These are phyloP conservation scores for Royoungia palumana DNA, from an alignment of 768 basidiomycete genomes.

Conservation along the genomic window DNA sequence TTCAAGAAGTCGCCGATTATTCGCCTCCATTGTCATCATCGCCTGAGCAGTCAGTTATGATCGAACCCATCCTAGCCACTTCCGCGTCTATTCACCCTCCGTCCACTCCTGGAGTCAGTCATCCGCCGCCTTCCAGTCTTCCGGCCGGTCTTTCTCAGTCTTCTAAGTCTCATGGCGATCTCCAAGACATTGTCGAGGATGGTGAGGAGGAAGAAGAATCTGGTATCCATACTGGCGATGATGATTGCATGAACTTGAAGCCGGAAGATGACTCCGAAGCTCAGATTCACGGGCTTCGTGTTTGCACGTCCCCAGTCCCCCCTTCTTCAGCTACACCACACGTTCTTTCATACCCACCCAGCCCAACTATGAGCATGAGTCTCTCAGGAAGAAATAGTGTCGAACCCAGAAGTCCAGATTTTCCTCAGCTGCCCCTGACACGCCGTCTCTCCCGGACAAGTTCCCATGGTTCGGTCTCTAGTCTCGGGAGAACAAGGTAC, in stretches of 20 bases:
- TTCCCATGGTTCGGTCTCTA: slow-evolving; percentile 26
- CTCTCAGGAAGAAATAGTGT: slow-evolving; percentile 20
- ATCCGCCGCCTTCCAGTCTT: slow-evolving; percentile 40
- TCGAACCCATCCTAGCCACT: slow-evolving; percentile 53
- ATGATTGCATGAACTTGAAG: slow-evolving; percentile 18
- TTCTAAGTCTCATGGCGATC: slow-evolving; percentile 25
- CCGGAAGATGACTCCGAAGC: slow-evolving; percentile 19
- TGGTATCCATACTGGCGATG: slow-evolving; percentile 4
- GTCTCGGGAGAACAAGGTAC: too few species aligned
- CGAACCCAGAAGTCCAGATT: slow-evolving; percentile 27
- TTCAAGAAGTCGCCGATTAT: neutral
- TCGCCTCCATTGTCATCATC: slow-evolving; percentile 13
- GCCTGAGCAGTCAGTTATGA: slow-evolving; percentile 27
- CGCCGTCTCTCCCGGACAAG: slow-evolving; percentile 24
- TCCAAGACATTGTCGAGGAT: slow-evolving; percentile 54
- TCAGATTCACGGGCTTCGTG: slow-evolving; percentile 57
- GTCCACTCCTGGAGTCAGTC: slow-evolving; percentile 18
- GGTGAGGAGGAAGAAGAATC: slow-evolving; percentile 50
- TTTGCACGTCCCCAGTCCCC: slow-evolving; percentile 44
- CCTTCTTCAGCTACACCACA: slow-evolving; percentile 25
- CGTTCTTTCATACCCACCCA: slow-evolving; percentile 23
- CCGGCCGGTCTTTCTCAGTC: slow-evolving; percentile 30
- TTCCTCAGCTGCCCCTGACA: slow-evolving; percentile 13
- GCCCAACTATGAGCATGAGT: slow-evolving; percentile 14
- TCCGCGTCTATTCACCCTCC: slow-evolving; percentile 22